These are phyloP conservation scores for Yarrowia divulgata DNA, from an alignment of 805 yeast genomes.

Conservation along the genomic window DNA sequence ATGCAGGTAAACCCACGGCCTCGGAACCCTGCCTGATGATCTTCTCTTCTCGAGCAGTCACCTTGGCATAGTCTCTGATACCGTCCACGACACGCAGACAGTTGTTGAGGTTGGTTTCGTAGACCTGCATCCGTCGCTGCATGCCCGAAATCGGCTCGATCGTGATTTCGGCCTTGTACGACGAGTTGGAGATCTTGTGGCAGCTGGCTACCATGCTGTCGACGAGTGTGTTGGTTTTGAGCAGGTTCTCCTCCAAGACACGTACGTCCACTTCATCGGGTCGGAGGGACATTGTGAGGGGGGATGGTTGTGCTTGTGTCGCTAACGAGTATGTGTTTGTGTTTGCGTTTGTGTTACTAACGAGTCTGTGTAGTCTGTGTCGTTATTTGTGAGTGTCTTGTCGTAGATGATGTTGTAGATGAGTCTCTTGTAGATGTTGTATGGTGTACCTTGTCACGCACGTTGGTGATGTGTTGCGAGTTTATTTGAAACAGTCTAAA, in stretches of 20 bases:
- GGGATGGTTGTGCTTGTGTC: not conserved
- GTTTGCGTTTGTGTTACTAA: too few species aligned
- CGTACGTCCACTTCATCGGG: conserved; percentile 63
- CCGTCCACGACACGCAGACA: conserved; percentile 47
- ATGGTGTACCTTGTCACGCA: too few species aligned
- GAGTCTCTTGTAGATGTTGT: too few species aligned
- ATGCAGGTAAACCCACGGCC: conserved; percentile 44
- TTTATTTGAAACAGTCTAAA: conserved; percentile 3
- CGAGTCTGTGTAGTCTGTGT: too few species aligned
- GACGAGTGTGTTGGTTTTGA: conserved; percentile 64
- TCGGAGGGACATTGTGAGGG: conserved; percentile 25
- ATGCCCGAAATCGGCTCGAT: conserved; percentile 75
- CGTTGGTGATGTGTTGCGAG: conserved; percentile 13
- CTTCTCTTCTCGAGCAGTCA: conserved; percentile 54
- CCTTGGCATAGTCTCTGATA: conserved; percentile 54
- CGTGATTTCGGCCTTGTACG: conserved; percentile 64
- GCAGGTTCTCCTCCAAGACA: conserved; percentile 76
- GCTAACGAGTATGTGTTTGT: too few species aligned
- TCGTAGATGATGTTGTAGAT: too few species aligned
- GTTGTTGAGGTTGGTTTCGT: conserved; percentile 56
- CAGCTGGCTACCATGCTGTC: conserved; percentile 63
- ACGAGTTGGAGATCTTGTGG: conserved; percentile 58
- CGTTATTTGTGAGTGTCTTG: too few species aligned
- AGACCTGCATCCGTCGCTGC: conserved; percentile 62
- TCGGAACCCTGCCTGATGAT: conserved; percentile 46